A percentile compares a stretch with the other conserved stretches of the same genome.
phyloP scores from a whole-genome alignment of 371 early-diverging fungal species.

The Mortierella sp. region DNA sequence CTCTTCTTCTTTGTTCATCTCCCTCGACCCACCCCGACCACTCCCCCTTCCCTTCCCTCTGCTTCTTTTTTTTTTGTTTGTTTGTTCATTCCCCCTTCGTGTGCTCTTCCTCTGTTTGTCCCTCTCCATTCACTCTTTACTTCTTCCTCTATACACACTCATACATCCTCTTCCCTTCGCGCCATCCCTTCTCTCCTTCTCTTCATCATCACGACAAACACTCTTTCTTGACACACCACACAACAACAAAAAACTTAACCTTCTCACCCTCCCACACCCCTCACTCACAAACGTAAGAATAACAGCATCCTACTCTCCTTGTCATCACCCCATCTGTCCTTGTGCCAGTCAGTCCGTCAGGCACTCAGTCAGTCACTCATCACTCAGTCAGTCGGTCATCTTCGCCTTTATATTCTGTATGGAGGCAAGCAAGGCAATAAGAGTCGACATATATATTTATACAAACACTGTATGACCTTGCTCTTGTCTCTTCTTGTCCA shows the following conservation, averaged over 20 bases:
- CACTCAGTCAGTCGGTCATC: constrained; percentile 2
- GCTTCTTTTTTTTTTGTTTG: neutral
- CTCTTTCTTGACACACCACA: neutral
- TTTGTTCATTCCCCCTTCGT: neutral
- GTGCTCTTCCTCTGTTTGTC: constrained; percentile 6
- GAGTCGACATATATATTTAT: neutral
- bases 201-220: constrained; percentile 5
- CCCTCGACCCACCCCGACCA: neutral
- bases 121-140: neutral
- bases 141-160: constrained; percentile 5
- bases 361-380: neutral
- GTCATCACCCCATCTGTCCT: neutral
- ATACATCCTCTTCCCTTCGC: neutral
- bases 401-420: neutral
- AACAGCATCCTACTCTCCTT: neutral
- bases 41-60: neutral
- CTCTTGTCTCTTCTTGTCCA: neutral
- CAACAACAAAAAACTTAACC: neutral
- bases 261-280: neutral
- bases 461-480: neutral
- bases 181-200: neutral
- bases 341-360: neutral
- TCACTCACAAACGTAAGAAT: constrained; percentile 5
- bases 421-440: neutral
- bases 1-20: neutral